Conservation (phyloP, 2,329 filamentous ascomycete genomes). For the Didymella keratinophila region DNA sequence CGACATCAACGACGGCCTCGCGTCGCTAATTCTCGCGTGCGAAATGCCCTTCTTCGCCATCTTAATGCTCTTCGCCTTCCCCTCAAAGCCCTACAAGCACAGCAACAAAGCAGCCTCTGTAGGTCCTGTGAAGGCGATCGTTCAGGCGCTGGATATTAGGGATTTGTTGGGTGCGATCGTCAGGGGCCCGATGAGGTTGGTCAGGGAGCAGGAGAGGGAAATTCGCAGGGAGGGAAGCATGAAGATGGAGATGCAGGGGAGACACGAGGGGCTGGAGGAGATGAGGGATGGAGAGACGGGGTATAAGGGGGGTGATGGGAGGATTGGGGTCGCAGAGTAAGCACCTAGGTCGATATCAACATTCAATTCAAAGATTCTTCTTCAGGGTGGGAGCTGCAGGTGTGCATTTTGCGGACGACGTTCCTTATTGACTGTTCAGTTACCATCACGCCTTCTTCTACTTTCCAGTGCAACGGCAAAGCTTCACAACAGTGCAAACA, state of each 20-base stretch:
- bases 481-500: no score
- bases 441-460: no score
- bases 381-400: no score
- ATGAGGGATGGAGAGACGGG: conserved; percentile 1
- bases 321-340: background rate
- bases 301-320: background rate
- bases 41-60: conserved; percentile 46
- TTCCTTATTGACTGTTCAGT: no score
- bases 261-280: background rate
- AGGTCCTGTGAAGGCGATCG: conserved; percentile 30
- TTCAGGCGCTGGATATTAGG: conserved; percentile 40
- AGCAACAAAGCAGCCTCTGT: conserved; percentile 21
- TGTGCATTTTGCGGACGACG: no score
- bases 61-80: conserved; percentile 38
- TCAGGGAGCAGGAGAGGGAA: conserved; percentile 38
- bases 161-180: conserved; percentile 41
- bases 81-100: conserved; percentile 34
- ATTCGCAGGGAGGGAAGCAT: conserved; percentile 20
- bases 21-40: conserved; percentile 39
- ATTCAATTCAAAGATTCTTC: no score
- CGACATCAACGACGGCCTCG: conserved; percentile 38
- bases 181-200: conserved; percentile 42
- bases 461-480: no score
- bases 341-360: background rate
- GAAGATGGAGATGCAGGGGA: conserved; percentile 1